phyloP scores from a whole-genome alignment of 2,329 filamentous ascomycete genomes.

The Zarea fungicola region DNA sequence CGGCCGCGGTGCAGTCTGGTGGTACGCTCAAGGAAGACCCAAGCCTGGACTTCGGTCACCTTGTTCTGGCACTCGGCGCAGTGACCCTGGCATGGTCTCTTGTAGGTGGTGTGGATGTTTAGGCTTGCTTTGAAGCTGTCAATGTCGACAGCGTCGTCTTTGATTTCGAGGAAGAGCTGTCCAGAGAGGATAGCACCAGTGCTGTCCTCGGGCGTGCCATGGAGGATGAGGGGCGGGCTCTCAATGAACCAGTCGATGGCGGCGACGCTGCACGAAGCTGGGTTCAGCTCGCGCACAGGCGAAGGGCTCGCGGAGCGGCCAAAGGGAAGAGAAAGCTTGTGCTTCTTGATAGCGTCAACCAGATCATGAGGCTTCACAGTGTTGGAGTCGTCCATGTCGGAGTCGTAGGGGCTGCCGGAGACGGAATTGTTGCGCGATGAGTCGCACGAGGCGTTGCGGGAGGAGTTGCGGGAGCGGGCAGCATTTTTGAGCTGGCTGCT shows the following conservation, averaged over 20 bases:
- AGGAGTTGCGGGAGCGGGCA: conserved; percentile 20
- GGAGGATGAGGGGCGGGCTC: conserved; percentile 80
- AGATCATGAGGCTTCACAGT: conserved; percentile 35
- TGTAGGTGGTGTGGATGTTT: conserved; percentile 65
- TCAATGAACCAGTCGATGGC: conserved; percentile 61
- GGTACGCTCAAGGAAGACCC: conserved; percentile 65
- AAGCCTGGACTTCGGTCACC: conserved; percentile 68
- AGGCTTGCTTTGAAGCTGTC: conserved; percentile 70
- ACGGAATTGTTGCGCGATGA: conserved; percentile 21
- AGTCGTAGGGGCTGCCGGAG: conserved; percentile 29
- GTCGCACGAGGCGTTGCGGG: conserved; percentile 14
- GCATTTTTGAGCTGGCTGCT: conserved; percentile 46
- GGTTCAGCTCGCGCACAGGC: conserved; percentile 10
- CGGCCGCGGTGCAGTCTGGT: conserved; percentile 46
- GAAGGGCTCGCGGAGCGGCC: conserved; percentile 19
- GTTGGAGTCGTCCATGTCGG: conserved; percentile 32
- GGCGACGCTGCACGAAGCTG: conserved; percentile 31
- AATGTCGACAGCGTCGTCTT: conserved; percentile 60
- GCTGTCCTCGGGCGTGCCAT: conserved; percentile 68
- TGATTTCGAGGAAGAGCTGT: conserved; percentile 68
- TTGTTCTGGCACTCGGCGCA: conserved; percentile 72
- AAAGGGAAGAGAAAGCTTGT: conserved; percentile 37
- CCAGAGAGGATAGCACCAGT: conserved; percentile 83
- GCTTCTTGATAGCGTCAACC: conserved; percentile 34
- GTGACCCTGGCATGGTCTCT: conserved; percentile 73